phyloP scores from a whole-genome alignment of 805 yeast species.

The Wickerhamia fluorescens region DNA sequence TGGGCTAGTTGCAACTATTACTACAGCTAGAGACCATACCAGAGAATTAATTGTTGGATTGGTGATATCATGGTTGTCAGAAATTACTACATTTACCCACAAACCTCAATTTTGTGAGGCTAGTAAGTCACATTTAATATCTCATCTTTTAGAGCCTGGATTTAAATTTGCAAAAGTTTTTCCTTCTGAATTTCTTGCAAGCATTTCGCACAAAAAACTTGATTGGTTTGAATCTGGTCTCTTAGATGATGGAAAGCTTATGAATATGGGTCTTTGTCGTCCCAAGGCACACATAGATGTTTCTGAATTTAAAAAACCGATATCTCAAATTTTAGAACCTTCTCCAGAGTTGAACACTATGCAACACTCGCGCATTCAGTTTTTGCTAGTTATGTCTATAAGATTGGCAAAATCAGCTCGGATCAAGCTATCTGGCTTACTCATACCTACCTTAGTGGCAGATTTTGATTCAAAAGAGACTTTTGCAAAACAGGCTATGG shows the following conservation, averaged over 20 bases:
- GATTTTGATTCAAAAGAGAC: constrained; percentile 39
- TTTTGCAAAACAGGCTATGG: constrained; percentile 48
- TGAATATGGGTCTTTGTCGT: constrained; percentile 16
- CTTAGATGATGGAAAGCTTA: constrained; percentile 19
- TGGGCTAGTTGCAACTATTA: constrained; percentile 52
- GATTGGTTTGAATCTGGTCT: constrained; percentile 28
- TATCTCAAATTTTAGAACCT: constrained; percentile 9
- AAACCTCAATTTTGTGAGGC: constrained; percentile 16
- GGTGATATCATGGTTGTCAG: constrained; percentile 46
- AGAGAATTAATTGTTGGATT: constrained; percentile 41
- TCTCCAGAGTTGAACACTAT: constrained; percentile 1
- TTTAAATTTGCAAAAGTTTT: constrained; percentile 25
- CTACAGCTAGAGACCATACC: constrained; percentile 42
- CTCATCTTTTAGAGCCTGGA: constrained; percentile 32
- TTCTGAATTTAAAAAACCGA: constrained; percentile 11
- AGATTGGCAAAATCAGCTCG: constrained; percentile 51
- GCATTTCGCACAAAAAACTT: constrained; percentile 10
- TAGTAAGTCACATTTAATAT: constrained; percentile 38
- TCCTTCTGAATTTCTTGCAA: constrained; percentile 17
- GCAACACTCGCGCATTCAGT: constrained; percentile 48
- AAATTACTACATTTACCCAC: constrained; percentile 22
- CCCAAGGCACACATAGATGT: constrained; percentile 7
- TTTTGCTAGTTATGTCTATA: constrained; percentile 49
- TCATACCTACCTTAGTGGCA: constrained; percentile 52
- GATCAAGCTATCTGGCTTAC: constrained; percentile 37